Evolutionary conservation across 169 alveolate genomes (phyloP).

Genomic region (Plasmodium knowlesi): DNA sequence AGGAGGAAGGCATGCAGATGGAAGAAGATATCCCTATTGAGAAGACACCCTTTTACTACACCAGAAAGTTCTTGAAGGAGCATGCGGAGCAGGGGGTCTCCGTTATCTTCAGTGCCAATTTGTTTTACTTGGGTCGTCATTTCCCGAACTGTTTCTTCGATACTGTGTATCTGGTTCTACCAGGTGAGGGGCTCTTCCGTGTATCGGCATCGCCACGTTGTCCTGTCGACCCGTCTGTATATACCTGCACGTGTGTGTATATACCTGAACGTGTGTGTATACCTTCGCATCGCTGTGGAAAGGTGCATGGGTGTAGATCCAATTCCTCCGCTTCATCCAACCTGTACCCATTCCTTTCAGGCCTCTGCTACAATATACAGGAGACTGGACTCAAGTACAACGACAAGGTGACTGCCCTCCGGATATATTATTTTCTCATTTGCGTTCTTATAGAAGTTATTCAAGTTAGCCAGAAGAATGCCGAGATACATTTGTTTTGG

Average conservation of each 20-base stretch:
- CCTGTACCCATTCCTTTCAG: neutral
- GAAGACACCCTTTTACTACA: slow-evolving; percentile 16
- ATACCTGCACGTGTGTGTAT: neutral
- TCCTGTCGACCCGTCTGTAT: neutral
- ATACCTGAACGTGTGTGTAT: neutral
- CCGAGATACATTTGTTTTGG: slow-evolving; percentile 25
- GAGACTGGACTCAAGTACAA: slow-evolving; percentile 39
- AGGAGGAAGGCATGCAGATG: neutral
- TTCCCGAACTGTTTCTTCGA: slow-evolving; percentile 35
- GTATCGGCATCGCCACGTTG: neutral
- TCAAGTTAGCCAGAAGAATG: slow-evolving; percentile 2
- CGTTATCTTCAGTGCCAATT: slow-evolving; percentile 13
- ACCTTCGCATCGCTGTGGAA: neutral
- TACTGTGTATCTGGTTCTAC: slow-evolving; percentile 37
- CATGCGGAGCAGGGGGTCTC: neutral
- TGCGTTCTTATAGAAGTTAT: neutral
- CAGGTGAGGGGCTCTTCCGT: neutral
- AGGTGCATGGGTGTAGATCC: neutral
- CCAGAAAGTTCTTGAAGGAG: slow-evolving; percentile 21
- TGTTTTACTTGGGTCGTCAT: slow-evolving; percentile 4
- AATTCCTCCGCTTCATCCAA: too few species aligned
- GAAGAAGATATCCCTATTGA: neutral
- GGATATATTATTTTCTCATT: slow-evolving; percentile 36
- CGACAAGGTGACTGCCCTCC: slow-evolving; percentile 27
- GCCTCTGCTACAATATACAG: slow-evolving; percentile 29